Evolutionary conservation across 345 rosid genomes (phyloP), one percentile per base, ranked within the genome.

Genomic region (Camelina sativa): DNA sequence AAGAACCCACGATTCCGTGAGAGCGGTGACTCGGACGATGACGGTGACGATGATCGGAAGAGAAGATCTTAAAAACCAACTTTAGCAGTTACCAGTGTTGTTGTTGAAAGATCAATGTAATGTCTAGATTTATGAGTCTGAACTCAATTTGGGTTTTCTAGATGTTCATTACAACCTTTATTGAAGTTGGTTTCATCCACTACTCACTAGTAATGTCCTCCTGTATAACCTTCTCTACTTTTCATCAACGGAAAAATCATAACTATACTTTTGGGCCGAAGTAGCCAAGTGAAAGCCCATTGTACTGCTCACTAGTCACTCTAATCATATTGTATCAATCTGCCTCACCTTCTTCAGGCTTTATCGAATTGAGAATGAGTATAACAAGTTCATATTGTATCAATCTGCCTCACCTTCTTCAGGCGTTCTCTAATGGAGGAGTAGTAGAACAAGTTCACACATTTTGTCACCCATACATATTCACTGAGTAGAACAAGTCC

Each of bases 1-100:
- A 90, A 95, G 87, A 92, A 95, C 80, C 99, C 99, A 12, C 90
- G 99, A 13, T 95, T 95, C 75, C 97, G 99, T 3, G 99, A 92
- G 83, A 92, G 97, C 12, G 91, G 96, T 0, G 91, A 92, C 79
- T 95, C 99, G 4, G 98, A 94, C 71, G 97, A 95, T 1, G 99
- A 95, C 0, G 98, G 89, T 53, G 98, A 93, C 25, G 97, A 89
- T 75, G 92, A 86, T 20, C 68, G 82, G 72, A 87, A 88, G 83
- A 81, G 62, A 47, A 76, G 84, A 52, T 37, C 88, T 51, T 94
- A 82, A 78, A 63, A 22, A 10, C 53, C 1, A 56, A 37, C n/a
- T 32, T 63, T 57, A 58, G 62, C 28, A 57, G 52, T 35, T 76
- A 44, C 28, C 62, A 58, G 34, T 60, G 80, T 16, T 57, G 80